A percentile compares a stretch with the other conserved stretches of the same genome.
These are phyloP conservation scores for Tetraselmis chui DNA, from an alignment of 139 green algal species.

Conservation along the genomic window DNA sequence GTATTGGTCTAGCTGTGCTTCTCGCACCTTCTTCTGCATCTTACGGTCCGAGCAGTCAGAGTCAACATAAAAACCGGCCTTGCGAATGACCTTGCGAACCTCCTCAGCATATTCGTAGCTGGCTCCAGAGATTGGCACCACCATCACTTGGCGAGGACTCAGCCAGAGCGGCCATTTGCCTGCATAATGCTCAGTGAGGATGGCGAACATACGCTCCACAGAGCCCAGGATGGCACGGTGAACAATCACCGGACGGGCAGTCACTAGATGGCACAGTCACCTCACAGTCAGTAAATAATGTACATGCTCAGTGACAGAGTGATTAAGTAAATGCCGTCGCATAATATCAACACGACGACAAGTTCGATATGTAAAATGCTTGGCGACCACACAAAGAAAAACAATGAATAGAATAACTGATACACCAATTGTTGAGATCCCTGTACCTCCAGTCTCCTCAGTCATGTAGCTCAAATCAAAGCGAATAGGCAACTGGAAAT, in stretches of 20 bases:
- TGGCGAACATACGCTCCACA: slow-evolving; percentile 98
- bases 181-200: slow-evolving; percentile 96
- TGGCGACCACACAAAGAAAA: too few species aligned
- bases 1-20: slow-evolving; percentile 91
- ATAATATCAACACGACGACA: too few species aligned
- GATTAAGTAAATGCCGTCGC: too few species aligned
- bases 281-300: too few species aligned
- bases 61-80: slow-evolving; percentile 62
- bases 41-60: slow-evolving; percentile 77
- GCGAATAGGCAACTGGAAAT: slow-evolving; percentile 98
- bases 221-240: slow-evolving; percentile 91
- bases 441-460: slow-evolving; percentile 18
- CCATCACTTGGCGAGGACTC: slow-evolving; percentile 88
- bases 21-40: slow-evolving; percentile 97
- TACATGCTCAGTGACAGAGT: too few species aligned
- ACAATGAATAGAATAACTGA: too few species aligned
- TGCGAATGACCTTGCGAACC: slow-evolving; percentile 58
- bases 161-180: slow-evolving; percentile 98
- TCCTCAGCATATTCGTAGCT: slow-evolving; percentile 65
- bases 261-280: slow-evolving; percentile 20
- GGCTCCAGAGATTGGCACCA: slow-evolving; percentile 89
- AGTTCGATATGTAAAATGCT: too few species aligned
- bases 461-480: slow-evolving; percentile 44
- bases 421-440: too few species aligned
- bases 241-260: slow-evolving; percentile 88